These are phyloP conservation scores for Pseudogymnoascus sp. DNA, from an alignment of 2,329 filamentous ascomycete genomes.

Conservation along the genomic window DNA sequence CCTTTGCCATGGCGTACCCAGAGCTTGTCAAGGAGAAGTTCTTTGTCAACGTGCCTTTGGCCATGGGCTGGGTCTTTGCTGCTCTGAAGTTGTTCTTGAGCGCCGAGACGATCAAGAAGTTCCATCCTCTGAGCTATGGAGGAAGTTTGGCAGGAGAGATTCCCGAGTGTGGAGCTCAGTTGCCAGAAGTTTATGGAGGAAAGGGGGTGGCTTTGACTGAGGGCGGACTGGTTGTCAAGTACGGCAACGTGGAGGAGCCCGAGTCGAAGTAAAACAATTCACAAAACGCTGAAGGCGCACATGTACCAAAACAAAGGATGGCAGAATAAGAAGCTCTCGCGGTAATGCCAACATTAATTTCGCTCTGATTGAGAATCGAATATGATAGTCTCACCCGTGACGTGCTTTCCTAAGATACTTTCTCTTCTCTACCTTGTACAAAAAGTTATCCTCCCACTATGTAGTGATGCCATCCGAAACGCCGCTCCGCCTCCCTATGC, in stretches of 20 bases:
- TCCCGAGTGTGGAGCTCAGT: conserved; percentile 46
- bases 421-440: not conserved
- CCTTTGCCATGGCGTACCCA: conserved; percentile 76
- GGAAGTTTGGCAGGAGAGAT: conserved; percentile 56
- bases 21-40: conserved; percentile 87
- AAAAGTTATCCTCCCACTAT: not conserved
- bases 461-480: conserved; percentile 8
- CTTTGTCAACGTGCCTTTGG: conserved; percentile 84
- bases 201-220: conserved; percentile 42
- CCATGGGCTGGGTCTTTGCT: conserved; percentile 83
- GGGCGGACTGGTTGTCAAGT: conserved; percentile 26
- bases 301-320: not conserved
- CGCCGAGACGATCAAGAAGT: conserved; percentile 66
- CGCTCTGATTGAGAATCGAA: not conserved
- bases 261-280: conserved; percentile 16
- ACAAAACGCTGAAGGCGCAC: not conserved
- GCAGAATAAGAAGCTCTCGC: not conserved
- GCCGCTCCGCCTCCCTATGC: conserved; percentile 6
- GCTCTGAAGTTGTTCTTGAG: conserved; percentile 69
- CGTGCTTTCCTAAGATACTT: not conserved
- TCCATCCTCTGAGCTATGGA: conserved; percentile 69
- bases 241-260: conserved; percentile 15
- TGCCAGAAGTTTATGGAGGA: conserved; percentile 75
- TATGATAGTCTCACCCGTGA: conserved; percentile 2
- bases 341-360: not conserved